A percentile compares a stretch with the other conserved stretches of the same genome.
phyloP scores from a whole-genome alignment of 2,329 filamentous ascomycete genomes.

The Diaporthe humulicola region DNA sequence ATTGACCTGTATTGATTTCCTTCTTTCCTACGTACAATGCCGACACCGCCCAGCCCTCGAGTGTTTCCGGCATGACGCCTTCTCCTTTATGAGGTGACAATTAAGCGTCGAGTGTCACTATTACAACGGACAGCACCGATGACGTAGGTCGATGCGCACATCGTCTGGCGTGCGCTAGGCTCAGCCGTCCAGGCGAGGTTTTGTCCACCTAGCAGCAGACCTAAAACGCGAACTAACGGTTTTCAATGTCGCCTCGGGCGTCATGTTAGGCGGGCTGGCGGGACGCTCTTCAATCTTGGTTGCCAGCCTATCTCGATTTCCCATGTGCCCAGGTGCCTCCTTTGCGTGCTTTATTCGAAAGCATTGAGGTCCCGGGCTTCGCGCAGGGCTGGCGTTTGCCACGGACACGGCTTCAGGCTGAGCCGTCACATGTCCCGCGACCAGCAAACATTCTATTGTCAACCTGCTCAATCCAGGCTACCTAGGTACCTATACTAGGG shows the following conservation, averaged over 20 bases:
- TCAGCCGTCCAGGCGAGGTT: conserved; percentile 4
- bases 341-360: not conserved
- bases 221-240: conserved; percentile 10
- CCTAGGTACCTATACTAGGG: too few species aligned
- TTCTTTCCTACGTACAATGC: not conserved
- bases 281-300: conserved; percentile 14
- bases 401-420: not conserved
- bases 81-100: conserved; percentile 8
- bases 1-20: not conserved
- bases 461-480: not conserved
- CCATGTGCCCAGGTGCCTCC: not conserved
- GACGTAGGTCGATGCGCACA: not conserved
- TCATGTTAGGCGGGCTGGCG: not conserved
- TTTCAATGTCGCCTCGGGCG: conserved; percentile 21
- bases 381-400: not conserved
- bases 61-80: not conserved
- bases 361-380: not conserved
- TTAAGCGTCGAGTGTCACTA: conserved; percentile 2
- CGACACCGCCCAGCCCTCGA: not conserved
- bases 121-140: not conserved
- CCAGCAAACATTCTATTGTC: not conserved
- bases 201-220: not conserved
- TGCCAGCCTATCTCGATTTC: not conserved
- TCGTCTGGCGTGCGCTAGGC: conserved; percentile 1
- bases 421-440: not conserved